Evolutionary conservation across 208 protist species (phyloP), one percentile per base, ranked within the genome.

Genomic region (Leishmania braziliensis): DNA sequence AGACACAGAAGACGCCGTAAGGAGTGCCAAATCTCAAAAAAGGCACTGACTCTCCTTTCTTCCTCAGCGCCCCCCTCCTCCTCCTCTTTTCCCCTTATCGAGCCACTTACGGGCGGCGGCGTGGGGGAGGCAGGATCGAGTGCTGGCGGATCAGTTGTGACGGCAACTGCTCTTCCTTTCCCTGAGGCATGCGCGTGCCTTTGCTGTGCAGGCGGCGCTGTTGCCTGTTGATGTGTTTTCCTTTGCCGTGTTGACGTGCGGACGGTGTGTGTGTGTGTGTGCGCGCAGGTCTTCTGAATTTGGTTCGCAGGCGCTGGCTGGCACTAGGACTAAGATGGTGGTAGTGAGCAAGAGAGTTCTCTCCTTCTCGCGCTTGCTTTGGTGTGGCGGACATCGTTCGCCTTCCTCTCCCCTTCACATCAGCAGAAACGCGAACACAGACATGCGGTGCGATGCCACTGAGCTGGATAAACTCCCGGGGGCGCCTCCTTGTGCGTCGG

Each of bases 191-290:
- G 50, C 39, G 75, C 58, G 58, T 29, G 76, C 12, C 2, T 8
- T 20, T 73, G 33, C 29, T 8, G 48, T 18, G 29, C 78, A 79
- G 36, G 50, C 14, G 73, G 60, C 66, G 48, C 78, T 79, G 5
- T 79, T n/a, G 77, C 66, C 20, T 70, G 29, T 23, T 48, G n/a
- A 66, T 66, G 65, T 70, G 65, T 48, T 70, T 48, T 48, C 46
- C 20, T 8, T 48, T 43, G n/a, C 16, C 16, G 8, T 39, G 62
- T 20, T 39, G 62, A 39, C 62, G 29, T 68, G 62, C 62, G 62
- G 14, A 39, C 14, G 33, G 12, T 36, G 29, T 5, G 66, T 71
- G 18, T 14, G 69, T 68, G 29, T 16, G 29, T 5, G 66, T 71
- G 18, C 18, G 18, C 18, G 46, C 69, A 8, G n/a, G 43, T 4